Base-by-base conservation (phyloP, 805 yeast genomes). In the Candida pseudofarinosa region DNA sequence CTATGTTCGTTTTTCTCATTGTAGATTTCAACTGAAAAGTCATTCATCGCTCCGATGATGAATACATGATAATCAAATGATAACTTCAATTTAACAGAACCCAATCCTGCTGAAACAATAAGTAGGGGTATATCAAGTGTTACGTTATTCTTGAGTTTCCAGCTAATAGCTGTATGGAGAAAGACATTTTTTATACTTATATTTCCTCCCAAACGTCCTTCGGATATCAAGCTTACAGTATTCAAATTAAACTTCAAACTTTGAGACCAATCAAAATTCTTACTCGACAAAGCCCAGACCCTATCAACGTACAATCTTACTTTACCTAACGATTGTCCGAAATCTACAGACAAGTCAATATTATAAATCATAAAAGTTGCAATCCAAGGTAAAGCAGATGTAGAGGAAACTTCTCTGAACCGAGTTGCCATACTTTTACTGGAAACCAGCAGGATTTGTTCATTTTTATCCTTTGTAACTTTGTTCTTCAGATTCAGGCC, bases 31-130 rank as follows among this genome's bases (percentile, higher is more conserved):
- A 84, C 61, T 10, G 73, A 64, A 19, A 80, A 64, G 1, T 66
- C 63, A 4, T 68, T 61, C 16, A 84, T 59, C 13, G 73, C 71
- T 2, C 81, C 77, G 37, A 91, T 76, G 28, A 87, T 75, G 59
- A 93, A 89, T 14, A 87, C 79, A 56, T 91, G 97, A 58, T 81
- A 88, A 58, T 93, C 98, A 53, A 91, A 80, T 0, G 89, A 81
- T 3, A 82, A 65, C 53, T 84, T 85, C 2, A 77, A 53, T 19
- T 81, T 79, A 16, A 87, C 52, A 3, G 71, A 64, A 1, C 69
- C 79, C 26, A 88, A 57, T 0, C 83, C 81, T 3, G 79, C 67
- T 0, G 83, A 71, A 2, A 85, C 56, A 17, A 81, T 72, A 2
- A 91, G 82, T 44, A 86, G 59, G 0, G 98, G 97, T 7, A 83